A percentile compares a stretch with the other conserved stretches of the same genome.
Evolutionary conservation across 768 basidiomycete genomes (phyloP).

Genomic region (Lactarius hengduanensis): DNA sequence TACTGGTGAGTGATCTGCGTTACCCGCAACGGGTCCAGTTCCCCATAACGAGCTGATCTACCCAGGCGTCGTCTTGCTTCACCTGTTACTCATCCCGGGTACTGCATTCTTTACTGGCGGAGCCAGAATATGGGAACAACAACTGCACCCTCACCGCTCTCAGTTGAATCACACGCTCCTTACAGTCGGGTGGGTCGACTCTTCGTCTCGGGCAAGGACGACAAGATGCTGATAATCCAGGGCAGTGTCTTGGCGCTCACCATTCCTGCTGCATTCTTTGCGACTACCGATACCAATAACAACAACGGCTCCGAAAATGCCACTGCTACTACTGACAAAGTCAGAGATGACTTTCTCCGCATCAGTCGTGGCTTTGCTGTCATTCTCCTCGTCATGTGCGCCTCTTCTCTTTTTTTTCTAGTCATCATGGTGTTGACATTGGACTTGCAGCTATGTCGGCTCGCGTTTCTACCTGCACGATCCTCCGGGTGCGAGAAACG

Average conservation of each 20-base stretch:
- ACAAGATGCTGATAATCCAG: neutral
- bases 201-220: neutral
- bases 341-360: constrained; percentile 48
- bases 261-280: constrained; percentile 67
- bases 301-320: constrained; percentile 25
- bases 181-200: constrained; percentile 55
- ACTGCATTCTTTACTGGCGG: constrained; percentile 69
- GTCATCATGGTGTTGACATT: neutral
- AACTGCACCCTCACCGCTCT: constrained; percentile 61
- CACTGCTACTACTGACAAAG: constrained; percentile 42
- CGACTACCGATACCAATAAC: constrained; percentile 50
- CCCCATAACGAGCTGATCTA: neutral
- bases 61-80: constrained; percentile 66
- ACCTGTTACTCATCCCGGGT: constrained; percentile 69
- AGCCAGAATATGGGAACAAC: constrained; percentile 62
- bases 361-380: constrained; percentile 68
- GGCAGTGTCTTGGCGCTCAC: constrained; percentile 59
- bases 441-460: constrained; percentile 50
- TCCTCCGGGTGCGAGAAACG: constrained; percentile 60
- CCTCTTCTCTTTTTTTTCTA: constrained; percentile 6
- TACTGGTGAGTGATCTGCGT: constrained; percentile 42
- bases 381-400: constrained; percentile 59
- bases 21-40: neutral
- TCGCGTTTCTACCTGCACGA: constrained; percentile 71
- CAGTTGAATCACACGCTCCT: constrained; percentile 70